Conservation (phyloP, 2,329 filamentous ascomycete species). For the Hypoxylon sp. region DNA sequence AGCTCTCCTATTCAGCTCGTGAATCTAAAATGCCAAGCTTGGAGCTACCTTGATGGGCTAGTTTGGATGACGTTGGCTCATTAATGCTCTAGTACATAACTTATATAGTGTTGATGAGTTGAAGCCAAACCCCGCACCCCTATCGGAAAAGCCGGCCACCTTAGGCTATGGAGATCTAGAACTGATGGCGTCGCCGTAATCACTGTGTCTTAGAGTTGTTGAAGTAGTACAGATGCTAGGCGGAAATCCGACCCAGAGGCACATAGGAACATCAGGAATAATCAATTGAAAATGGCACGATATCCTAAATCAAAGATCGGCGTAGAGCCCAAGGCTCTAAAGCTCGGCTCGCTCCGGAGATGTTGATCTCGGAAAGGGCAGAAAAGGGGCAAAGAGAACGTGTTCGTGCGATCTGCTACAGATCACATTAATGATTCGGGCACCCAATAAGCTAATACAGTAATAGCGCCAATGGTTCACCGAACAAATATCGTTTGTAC, state of each 20-base stretch:
- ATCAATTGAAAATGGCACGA: slow-evolving; percentile 25
- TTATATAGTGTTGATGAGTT: slow-evolving; percentile 19
- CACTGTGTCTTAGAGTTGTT: slow-evolving; percentile 19
- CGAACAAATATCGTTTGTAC: not conserved
- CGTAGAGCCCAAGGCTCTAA: slow-evolving; percentile 16
- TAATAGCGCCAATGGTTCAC: slow-evolving; percentile 9
- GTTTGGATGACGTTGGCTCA: slow-evolving; percentile 31
- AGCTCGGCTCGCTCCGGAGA: slow-evolving; percentile 39
- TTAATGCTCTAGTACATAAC: not conserved
- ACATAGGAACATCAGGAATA: slow-evolving; percentile 20
- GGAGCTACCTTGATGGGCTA: slow-evolving; percentile 21
- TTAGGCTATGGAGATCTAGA: slow-evolving; percentile 8
- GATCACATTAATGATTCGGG: slow-evolving; percentile 9
- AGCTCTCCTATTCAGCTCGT: slow-evolving; percentile 5
- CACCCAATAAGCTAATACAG: slow-evolving; percentile 15
- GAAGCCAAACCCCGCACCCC: slow-evolving; percentile 27
- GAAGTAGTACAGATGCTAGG: slow-evolving; percentile 6
- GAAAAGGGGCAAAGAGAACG: slow-evolving; percentile 11
- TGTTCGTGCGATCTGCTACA: slow-evolving; percentile 4
- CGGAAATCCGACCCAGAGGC: not conserved
- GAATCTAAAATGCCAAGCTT: slow-evolving; percentile 2
- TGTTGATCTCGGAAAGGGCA: slow-evolving; percentile 30
- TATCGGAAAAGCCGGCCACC: slow-evolving; percentile 22
- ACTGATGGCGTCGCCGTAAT: slow-evolving; percentile 18
- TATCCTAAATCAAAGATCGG: slow-evolving; percentile 27